Conservation (phyloP, 1,284 basidiomycete genomes). For the Ceratobasidium sp. region DNA sequence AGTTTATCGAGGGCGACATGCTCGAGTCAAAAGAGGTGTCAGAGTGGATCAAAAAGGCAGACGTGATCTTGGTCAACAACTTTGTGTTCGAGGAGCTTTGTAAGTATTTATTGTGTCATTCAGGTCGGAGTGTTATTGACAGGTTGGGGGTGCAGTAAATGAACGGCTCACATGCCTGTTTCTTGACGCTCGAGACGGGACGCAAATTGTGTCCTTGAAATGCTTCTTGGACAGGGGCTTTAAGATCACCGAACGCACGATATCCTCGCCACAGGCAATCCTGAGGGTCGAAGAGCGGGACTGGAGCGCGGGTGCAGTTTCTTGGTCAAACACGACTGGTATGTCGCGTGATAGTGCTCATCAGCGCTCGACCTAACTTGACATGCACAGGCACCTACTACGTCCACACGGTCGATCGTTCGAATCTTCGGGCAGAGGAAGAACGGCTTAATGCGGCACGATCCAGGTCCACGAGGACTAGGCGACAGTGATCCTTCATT, state of each 20-base stretch:
- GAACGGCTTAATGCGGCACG: constrained; percentile 35
- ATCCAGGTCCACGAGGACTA: constrained; percentile 33
- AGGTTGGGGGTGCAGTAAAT: constrained; percentile 38
- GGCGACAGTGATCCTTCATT: constrained; percentile 24
- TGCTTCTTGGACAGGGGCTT: constrained; percentile 42
- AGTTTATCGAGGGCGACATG: constrained; percentile 42
- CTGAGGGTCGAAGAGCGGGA: constrained; percentile 40
- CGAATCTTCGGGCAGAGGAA: constrained; percentile 35
- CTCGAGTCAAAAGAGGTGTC: constrained; percentile 40
- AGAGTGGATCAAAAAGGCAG: constrained; percentile 43
- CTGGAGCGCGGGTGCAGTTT: constrained; percentile 39
- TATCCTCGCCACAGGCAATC: constrained; percentile 41
- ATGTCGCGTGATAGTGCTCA: background rate
- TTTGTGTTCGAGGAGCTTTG: constrained; percentile 43
- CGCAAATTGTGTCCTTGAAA: constrained; percentile 43
- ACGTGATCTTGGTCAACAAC: constrained; percentile 45
- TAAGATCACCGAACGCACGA: constrained; percentile 42
- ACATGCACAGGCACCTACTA: constrained; percentile 38
- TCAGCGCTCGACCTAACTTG: background rate
- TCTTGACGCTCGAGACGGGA: constrained; percentile 43
- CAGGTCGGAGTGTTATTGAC: constrained; percentile 3
- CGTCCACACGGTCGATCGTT: constrained; percentile 41
- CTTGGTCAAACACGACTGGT: constrained; percentile 39
- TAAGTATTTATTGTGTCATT: constrained; percentile 35
- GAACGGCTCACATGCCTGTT: constrained; percentile 43